These are phyloP conservation scores for Diaporthe australafricana DNA, from an alignment of 2,329 filamentous ascomycete species.

Conservation along the genomic window DNA sequence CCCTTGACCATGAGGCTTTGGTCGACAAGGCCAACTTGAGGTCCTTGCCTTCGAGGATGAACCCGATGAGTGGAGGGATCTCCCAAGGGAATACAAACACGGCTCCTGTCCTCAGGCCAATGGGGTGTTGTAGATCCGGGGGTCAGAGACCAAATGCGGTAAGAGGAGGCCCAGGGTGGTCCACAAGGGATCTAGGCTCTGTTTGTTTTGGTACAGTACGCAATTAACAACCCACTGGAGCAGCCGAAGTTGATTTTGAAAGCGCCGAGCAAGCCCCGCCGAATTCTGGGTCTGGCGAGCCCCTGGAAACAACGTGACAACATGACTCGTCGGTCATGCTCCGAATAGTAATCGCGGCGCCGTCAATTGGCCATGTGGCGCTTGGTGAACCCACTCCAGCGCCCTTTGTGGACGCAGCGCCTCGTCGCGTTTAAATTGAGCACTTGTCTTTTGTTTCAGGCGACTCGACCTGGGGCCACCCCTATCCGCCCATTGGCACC, in stretches of 20 bases:
- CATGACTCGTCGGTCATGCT: constrained; percentile 31
- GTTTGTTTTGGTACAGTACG: background rate
- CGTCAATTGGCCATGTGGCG: constrained; percentile 23
- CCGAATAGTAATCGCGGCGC: constrained; percentile 15
- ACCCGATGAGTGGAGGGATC: constrained; percentile 8
- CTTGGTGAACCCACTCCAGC: background rate
- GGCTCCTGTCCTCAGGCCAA: constrained; percentile 20
- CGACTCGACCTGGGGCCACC: background rate
- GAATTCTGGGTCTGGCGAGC: constrained; percentile 20
- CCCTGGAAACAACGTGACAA: constrained; percentile 29
- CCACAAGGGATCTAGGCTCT: constrained; percentile 15
- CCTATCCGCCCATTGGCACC: background rate
- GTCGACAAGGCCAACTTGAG: constrained; percentile 12
- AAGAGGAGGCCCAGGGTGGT: constrained; percentile 14
- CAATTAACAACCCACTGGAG: background rate
- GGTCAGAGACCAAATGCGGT: constrained; percentile 10
- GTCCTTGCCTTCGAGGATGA: constrained; percentile 20
- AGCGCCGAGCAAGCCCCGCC: constrained; percentile 15
- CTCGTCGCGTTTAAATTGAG: constrained; percentile 33
- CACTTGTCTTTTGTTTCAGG: constrained; percentile 31
- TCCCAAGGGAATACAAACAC: constrained; percentile 9
- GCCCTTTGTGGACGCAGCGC: constrained; percentile 4
- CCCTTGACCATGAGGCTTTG: constrained; percentile 26
- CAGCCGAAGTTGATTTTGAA: constrained; percentile 15
- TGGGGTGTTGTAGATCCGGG: constrained; percentile 30